Percentiles rank a stretch among this genome's conserved stretches.
phyloP scores from a whole-genome alignment of 192 early-diverging fungal species.

The Entomortierella parvispora region DNA sequence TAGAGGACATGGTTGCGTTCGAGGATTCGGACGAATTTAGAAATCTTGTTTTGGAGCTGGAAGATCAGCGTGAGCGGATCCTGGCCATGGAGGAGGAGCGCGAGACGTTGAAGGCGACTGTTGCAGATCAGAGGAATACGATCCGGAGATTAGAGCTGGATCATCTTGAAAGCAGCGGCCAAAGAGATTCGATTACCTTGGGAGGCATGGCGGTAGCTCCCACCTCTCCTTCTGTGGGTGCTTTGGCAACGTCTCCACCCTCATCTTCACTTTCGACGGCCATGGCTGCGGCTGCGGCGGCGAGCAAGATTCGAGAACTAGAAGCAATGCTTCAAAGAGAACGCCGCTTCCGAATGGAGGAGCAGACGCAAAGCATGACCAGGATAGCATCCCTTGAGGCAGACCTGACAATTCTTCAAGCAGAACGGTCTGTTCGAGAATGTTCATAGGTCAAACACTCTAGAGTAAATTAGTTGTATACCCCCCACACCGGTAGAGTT shows the following conservation, averaged over 20 bases:
- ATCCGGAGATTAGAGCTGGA: constrained; percentile 14
- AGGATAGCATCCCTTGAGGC: constrained; percentile 48
- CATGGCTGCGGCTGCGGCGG: not conserved
- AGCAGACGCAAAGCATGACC: constrained; percentile 20
- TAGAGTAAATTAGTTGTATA: too few relatives aligned
- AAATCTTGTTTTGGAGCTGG: constrained; percentile 23
- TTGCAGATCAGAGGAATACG: constrained; percentile 19
- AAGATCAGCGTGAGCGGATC: constrained; percentile 42
- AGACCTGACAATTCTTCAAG: constrained; percentile 50
- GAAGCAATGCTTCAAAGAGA: constrained; percentile 24
- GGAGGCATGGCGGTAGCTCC: not conserved
- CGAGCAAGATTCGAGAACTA: constrained; percentile 23
- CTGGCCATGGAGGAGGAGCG: constrained; percentile 43
- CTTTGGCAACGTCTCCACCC: not conserved
- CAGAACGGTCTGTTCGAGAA: constrained; percentile 37
- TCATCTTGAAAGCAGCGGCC: not conserved
- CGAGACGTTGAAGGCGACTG: constrained; percentile 14
- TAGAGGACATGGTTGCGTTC: constrained; percentile 46
- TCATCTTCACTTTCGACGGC: constrained; percentile 1
- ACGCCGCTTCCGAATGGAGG: constrained; percentile 20
- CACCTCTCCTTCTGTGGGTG: not conserved
- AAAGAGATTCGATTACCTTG: not conserved
- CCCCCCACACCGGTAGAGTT: too few relatives aligned
- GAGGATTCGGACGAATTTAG: constrained; percentile 43
- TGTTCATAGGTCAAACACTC: too few relatives aligned